Evolutionary conservation across 495 filamentous ascomycete species (phyloP).

Genomic region (Alectoria sarmentosa): DNA sequence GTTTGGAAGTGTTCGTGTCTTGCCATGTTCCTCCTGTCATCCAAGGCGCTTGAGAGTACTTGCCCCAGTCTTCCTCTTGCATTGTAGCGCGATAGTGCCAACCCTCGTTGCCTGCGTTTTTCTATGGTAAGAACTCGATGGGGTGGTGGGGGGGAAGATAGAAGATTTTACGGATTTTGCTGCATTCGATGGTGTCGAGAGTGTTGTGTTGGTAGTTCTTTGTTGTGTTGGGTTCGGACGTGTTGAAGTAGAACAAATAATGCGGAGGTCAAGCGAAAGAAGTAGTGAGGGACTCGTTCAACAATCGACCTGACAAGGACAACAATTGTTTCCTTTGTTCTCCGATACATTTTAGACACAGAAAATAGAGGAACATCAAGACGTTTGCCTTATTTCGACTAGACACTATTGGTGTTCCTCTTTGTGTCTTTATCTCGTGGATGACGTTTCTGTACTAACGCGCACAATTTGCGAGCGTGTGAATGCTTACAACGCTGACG

Average conservation of each 20-base stretch:
- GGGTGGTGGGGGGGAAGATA: too few relatives aligned
- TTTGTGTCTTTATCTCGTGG: too few relatives aligned
- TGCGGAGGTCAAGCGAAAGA: background rate
- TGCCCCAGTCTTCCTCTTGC: constrained; percentile 1
- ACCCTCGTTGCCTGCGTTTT: too few relatives aligned
- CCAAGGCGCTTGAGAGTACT: background rate
- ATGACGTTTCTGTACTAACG: too few relatives aligned
- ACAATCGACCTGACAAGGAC: background rate
- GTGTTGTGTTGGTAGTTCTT: background rate
- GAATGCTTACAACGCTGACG: too few relatives aligned
- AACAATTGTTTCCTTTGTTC: background rate
- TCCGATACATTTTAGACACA: background rate
- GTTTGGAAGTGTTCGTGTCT: background rate
- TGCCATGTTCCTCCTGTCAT: background rate
- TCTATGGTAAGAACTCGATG: too few relatives aligned
- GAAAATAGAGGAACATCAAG: background rate
- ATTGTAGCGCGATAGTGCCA: background rate
- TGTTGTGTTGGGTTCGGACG: background rate
- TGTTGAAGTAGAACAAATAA: background rate
- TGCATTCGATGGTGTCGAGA: background rate
- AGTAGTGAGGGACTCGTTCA: background rate
- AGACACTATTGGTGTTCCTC: background rate
- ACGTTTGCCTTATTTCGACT: background rate
- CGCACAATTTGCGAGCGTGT: background rate
- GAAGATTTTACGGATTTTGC: too few relatives aligned